These are phyloP conservation scores for Globisporangium canariense DNA, from an alignment of 352 stramenopile species.

Conservation along the genomic window DNA sequence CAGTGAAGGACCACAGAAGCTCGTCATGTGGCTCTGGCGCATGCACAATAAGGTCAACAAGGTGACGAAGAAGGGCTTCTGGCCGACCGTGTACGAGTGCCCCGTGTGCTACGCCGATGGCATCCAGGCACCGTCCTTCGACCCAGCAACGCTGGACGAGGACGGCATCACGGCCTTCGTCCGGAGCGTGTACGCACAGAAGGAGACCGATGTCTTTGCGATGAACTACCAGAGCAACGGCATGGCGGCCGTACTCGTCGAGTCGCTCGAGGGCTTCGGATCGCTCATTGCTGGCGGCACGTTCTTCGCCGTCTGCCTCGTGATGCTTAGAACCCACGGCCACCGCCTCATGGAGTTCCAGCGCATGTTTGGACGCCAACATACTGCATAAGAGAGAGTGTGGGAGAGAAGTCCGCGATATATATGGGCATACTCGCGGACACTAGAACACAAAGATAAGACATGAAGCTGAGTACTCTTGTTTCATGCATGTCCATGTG, in stretches of 20 bases:
- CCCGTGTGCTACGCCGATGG: constrained; percentile 59
- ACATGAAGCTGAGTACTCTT: not conserved
- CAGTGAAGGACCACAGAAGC: constrained; percentile 29
- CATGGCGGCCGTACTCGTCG: constrained; percentile 30
- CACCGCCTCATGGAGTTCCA: constrained; percentile 20
- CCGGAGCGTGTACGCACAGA: constrained; percentile 46
- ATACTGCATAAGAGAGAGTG: constrained; percentile 15
- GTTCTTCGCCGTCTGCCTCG: constrained; percentile 19
- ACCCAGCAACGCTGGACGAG: constrained; percentile 39
- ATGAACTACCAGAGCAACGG: constrained; percentile 51
- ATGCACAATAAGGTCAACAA: constrained; percentile 88
- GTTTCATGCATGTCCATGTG: not conserved
- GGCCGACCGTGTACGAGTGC: constrained; percentile 51
- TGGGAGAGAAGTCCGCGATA: not conserved
- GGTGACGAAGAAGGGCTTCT: constrained; percentile 61
- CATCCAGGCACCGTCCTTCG: constrained; percentile 41
- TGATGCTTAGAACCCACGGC: constrained; percentile 23
- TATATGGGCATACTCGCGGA: not conserved
- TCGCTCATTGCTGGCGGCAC: constrained; percentile 12
- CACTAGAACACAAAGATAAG: not conserved
- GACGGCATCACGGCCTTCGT: constrained; percentile 57
- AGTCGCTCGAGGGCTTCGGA: constrained; percentile 37
- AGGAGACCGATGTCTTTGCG: constrained; percentile 41
- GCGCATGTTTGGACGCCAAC: constrained; percentile 18
- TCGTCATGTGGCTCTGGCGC: constrained; percentile 73